A percentile compares a stretch with the other conserved stretches of the same genome.
These are phyloP conservation scores for Eimeria tenella DNA, from an alignment of 169 alveolate genomes.

Conservation along the genomic window DNA sequence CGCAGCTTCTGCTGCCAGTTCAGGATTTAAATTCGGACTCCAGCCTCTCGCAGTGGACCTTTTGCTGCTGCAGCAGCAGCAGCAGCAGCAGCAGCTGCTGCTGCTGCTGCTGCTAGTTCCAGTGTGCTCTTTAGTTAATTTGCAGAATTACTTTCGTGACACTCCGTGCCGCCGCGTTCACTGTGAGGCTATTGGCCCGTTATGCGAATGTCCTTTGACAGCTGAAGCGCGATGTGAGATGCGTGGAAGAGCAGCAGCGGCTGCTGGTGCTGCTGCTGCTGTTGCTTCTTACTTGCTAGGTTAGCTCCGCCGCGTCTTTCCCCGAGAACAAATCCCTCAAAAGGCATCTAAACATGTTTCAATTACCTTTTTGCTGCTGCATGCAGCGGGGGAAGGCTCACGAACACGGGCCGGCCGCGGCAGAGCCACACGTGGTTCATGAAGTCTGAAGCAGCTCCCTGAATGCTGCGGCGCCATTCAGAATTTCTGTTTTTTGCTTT, in stretches of 20 bases:
- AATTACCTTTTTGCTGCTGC: too few species aligned
- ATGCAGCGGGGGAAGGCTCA: neutral
- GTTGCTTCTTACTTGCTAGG: constrained; percentile 22
- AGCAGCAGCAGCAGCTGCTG: too few species aligned
- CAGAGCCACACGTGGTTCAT: constrained; percentile 68
- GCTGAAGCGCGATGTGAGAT: neutral
- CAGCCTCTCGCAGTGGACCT: too few species aligned
- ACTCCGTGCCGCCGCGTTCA: too few species aligned
- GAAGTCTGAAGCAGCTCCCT: constrained; percentile 52
- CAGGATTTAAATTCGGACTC: too few species aligned
- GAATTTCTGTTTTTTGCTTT: neutral
- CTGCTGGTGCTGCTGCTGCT: too few species aligned
- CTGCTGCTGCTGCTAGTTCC: too few species aligned
- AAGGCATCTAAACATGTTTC: constrained; percentile 12
- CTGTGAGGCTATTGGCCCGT: constrained; percentile 1
- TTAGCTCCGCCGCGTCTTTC: constrained; percentile 42
- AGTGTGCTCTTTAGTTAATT: too few species aligned
- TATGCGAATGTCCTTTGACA: constrained; percentile 17
- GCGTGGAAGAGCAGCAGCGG: neutral
- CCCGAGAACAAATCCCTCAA: constrained; percentile 64
- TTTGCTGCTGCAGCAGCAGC: too few species aligned
- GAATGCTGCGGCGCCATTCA: neutral
- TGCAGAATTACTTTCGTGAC: too few species aligned
- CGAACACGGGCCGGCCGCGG: constrained; percentile 51
- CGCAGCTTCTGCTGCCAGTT: too few species aligned